Conservation (phyloP, 2,329 filamentous ascomycete genomes). For the Phyllachora maydis region DNA sequence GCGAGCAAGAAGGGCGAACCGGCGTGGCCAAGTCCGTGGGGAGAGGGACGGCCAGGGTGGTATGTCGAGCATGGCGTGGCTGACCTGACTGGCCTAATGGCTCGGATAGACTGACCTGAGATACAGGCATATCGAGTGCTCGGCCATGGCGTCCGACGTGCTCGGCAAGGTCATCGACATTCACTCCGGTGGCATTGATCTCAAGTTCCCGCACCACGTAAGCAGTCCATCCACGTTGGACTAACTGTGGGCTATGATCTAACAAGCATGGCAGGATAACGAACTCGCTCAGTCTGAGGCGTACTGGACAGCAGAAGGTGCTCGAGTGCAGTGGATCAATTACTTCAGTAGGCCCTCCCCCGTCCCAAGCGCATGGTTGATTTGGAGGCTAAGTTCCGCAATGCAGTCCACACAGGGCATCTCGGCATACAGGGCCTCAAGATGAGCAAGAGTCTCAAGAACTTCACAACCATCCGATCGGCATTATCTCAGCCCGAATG, state of each 20-base stretch:
- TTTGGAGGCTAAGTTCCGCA: too few relatives aligned
- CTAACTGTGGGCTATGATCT: too few relatives aligned
- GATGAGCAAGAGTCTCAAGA: constrained; percentile 92
- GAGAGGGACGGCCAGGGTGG: constrained; percentile 76
- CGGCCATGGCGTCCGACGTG: constrained; percentile 83
- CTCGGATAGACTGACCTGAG: too few relatives aligned
- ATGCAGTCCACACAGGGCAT: constrained; percentile 92
- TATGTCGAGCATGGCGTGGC: too few relatives aligned
- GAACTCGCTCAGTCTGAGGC: constrained; percentile 80
- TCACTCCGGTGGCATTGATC: constrained; percentile 79
- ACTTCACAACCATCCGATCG: constrained; percentile 83
- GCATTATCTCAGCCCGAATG: constrained; percentile 50
- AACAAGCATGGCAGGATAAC: too few relatives aligned
- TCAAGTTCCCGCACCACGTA: constrained; percentile 81
- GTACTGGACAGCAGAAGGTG: constrained; percentile 27
- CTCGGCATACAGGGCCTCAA: constrained; percentile 76
- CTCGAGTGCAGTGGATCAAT: too few relatives aligned
- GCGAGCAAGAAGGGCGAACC: constrained; percentile 81
- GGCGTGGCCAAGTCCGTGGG: constrained; percentile 76
- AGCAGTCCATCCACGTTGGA: too few relatives aligned
- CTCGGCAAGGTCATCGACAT: constrained; percentile 75
- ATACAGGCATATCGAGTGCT: constrained; percentile 98
- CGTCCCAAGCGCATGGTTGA: too few relatives aligned
- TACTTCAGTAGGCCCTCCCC: too few relatives aligned
- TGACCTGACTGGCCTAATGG: too few relatives aligned